Base-by-base conservation (phyloP, 257 asterid genomes). In the Ocimum tenuiflorum region DNA sequence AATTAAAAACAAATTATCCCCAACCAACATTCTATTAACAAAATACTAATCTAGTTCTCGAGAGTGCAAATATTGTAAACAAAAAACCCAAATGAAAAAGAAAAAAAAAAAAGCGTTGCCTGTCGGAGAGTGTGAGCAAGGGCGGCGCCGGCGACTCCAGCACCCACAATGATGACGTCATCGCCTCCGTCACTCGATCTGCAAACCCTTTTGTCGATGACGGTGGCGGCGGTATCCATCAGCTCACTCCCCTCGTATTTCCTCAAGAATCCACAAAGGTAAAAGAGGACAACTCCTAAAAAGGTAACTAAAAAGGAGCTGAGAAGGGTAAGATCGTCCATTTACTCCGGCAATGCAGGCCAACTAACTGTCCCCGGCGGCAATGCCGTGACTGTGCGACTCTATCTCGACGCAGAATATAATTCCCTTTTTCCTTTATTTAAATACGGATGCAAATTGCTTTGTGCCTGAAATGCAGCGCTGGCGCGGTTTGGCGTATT, bases 81-180 rank as follows among this genome's bases (percentile, higher is more conserved):
- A 36, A 8, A 36, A 1, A 22, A 13, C 3, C n/a, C n/a, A n/a
- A n/a, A n/a, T 11, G n/a, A 61, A 0, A 8, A 19, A 9, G n/a
- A n/a, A n/a, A n/a, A 20, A 14, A 7, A 19, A 33, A 63, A 36
- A 17, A 18, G 19, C 3, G 51, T 19, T 69, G 83, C 97, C 91
- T 70, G 66, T 48, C 80, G 77, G 6, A 76, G 80, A 18, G 80
- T 76, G 67, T 71, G 63, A 11, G 80, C 80, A 23, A 76, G 77
- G 63, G 80, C 80, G 15, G 80, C 80, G 63, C 80, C 80, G 62
- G 80, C 80, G 33, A 76, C 80, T 48, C 77, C 80, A 38, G 80
- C 80, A 4, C 80, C 80, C 9, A 76, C 80, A 18, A 76, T 76
- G 67, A 76, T 61, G 69, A 76, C 65, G 52, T 76, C 80, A 48